Percentiles rank a stretch among this genome's conserved stretches.
Conservation (phyloP, 169 alveolate species). For the Plasmodium vinckei region DNA sequence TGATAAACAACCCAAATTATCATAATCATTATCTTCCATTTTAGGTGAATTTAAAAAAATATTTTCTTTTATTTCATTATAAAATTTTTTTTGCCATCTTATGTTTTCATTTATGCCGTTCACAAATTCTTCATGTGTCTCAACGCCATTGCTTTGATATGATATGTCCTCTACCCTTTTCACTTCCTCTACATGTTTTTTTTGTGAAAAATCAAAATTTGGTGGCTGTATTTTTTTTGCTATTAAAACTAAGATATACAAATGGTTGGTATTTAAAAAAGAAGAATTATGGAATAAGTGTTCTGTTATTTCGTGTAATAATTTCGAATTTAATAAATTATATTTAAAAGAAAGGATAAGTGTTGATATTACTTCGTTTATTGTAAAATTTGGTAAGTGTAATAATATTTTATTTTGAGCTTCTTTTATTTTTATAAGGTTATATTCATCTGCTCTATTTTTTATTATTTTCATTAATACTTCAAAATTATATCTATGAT, state of each 20-base stretch:
- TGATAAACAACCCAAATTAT: background rate
- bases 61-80: constrained; percentile 17
- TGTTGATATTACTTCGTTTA: constrained; percentile 47
- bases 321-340: constrained; percentile 38
- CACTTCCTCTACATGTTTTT: background rate
- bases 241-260: constrained; percentile 33
- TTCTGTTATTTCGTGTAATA: constrained; percentile 24
- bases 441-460: constrained; percentile 66
- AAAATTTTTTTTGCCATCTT: constrained; percentile 34
- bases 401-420: constrained; percentile 51
- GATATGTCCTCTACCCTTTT: background rate
- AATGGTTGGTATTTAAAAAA: constrained; percentile 57
- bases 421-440: constrained; percentile 66
- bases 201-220: background rate
- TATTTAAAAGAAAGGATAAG: constrained; percentile 35
- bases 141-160: background rate
- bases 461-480: constrained; percentile 60
- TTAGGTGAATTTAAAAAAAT: background rate
- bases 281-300: constrained; percentile 36
- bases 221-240: constrained; percentile 3
- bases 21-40: background rate
- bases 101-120: constrained; percentile 40
- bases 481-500: constrained; percentile 62
- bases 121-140: background rate
- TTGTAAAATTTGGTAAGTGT: constrained; percentile 42